Evolutionary conservation across 2,329 filamentous ascomycete species (phyloP).

Genomic region (Ophiocordyceps camponoti-leonardi): DNA sequence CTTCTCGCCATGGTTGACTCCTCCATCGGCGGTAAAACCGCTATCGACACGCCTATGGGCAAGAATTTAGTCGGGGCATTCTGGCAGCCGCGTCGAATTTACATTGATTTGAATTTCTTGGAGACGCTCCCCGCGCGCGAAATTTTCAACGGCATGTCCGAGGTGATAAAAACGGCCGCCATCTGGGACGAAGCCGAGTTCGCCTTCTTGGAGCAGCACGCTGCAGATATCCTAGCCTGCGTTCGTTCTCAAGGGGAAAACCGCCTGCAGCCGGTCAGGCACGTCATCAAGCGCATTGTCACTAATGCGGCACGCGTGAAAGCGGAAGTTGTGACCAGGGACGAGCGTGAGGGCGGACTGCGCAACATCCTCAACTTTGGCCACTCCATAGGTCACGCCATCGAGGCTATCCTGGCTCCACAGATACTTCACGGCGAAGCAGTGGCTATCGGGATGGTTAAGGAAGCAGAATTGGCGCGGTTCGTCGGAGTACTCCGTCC

Average conservation of each 20-base stretch:
- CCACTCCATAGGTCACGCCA: slow-evolving; percentile 93
- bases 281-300: slow-evolving; percentile 62
- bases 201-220: slow-evolving; percentile 64
- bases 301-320: slow-evolving; percentile 86
- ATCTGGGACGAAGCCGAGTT: slow-evolving; percentile 91
- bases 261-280: slow-evolving; percentile 53
- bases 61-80: slow-evolving; percentile 95
- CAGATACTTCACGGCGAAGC: slow-evolving; percentile 92
- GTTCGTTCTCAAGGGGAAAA: slow-evolving; percentile 19
- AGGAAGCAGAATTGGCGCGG: slow-evolving; percentile 84
- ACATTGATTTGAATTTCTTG: slow-evolving; percentile 83
- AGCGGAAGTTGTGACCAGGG: slow-evolving; percentile 81
- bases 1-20: slow-evolving; percentile 96
- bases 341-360: slow-evolving; percentile 86
- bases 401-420: slow-evolving; percentile 87
- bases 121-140: slow-evolving; percentile 81
- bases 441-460: slow-evolving; percentile 96
- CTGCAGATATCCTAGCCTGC: slow-evolving; percentile 47
- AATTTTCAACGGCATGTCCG: slow-evolving; percentile 97
- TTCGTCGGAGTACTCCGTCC: slow-evolving; percentile 74
- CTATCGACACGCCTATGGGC: slow-evolving; percentile 87
- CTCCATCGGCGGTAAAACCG: slow-evolving; percentile 94
- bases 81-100: slow-evolving; percentile 89
- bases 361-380: slow-evolving; percentile 95
- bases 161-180: slow-evolving; percentile 93